A percentile compares a stretch with the other conserved stretches of the same genome.
Conservation (phyloP, 2,329 filamentous ascomycete species). For the Xenoacremonium recifei region DNA sequence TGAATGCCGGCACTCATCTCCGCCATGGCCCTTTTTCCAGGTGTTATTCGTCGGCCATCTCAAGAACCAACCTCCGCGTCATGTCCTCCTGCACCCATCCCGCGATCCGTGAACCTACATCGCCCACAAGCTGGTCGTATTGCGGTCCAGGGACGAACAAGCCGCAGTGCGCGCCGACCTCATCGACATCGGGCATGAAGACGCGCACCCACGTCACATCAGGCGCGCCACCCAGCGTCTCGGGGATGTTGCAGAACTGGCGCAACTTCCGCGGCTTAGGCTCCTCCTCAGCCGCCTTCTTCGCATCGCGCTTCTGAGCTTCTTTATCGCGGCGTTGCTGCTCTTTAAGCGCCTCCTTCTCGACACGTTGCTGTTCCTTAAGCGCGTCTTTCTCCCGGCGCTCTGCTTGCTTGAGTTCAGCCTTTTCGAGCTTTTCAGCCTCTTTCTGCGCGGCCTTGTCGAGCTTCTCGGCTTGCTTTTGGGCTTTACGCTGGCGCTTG, state of each 20-base stretch:
- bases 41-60: conserved; percentile 17
- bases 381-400: conserved; percentile 30
- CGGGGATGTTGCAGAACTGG: conserved; percentile 77
- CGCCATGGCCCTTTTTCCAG: too few relatives aligned
- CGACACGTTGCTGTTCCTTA: conserved; percentile 27
- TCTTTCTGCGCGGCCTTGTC: conserved; percentile 40
- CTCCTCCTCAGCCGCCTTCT: conserved; percentile 13
- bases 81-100: conserved; percentile 68
- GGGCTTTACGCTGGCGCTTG: conserved; percentile 47
- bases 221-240: conserved; percentile 48
- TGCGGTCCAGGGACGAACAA: conserved; percentile 73
- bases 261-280: conserved; percentile 52
- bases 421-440: conserved; percentile 30
- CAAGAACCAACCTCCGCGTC: conserved; percentile 38
- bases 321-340: conserved; percentile 18
- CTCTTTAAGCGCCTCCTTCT: conserved; percentile 24
- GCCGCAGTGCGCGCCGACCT: conserved; percentile 81
- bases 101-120: conserved; percentile 65
- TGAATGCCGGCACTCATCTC: too few relatives aligned
- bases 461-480: conserved; percentile 41
- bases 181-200: conserved; percentile 79
- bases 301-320: conserved; percentile 18
- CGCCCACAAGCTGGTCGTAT: conserved; percentile 75
- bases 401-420: conserved; percentile 25
- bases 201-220: conserved; percentile 77